phyloP scores from a whole-genome alignment of 176 grass and related monocot genomes.

The Miscanthus lutarioriparius region DNA sequence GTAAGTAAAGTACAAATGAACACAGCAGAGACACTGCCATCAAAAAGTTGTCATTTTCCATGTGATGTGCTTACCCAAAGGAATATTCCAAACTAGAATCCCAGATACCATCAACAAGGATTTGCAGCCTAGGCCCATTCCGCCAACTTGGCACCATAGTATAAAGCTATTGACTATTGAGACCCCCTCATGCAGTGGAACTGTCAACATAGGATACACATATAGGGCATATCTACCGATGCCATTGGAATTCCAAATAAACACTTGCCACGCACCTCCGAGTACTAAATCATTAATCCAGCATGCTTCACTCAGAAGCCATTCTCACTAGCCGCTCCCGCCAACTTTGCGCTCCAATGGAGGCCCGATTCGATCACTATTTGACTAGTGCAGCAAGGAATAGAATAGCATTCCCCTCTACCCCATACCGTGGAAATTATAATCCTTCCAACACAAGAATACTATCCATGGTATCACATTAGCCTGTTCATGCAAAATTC shows the following conservation, averaged over 20 bases:
- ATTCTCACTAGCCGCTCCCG: slow-evolving; percentile 27
- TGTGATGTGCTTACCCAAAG: slow-evolving; percentile 48
- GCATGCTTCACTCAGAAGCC: slow-evolving; percentile 51
- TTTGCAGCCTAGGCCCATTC: slow-evolving; percentile 42
- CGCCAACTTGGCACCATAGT: slow-evolving; percentile 39
- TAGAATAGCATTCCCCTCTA: slow-evolving; percentile 45
- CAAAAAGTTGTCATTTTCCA: slow-evolving; percentile 44
- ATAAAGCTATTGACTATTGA: slow-evolving; percentile 45
- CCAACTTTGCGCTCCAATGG: slow-evolving; percentile 40
- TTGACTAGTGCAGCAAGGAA: slow-evolving; percentile 41
- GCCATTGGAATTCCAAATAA: slow-evolving; percentile 43
- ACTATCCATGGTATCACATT: neutral
- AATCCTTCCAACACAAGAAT: slow-evolving; percentile 18
- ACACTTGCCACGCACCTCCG: neutral
- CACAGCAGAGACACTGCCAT: slow-evolving; percentile 27
- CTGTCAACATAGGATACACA: slow-evolving; percentile 34
- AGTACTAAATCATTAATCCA: slow-evolving; percentile 31
- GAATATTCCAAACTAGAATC: slow-evolving; percentile 73
- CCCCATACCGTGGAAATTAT: neutral
- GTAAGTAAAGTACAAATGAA: slow-evolving; percentile 21
- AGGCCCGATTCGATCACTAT: slow-evolving; percentile 28
- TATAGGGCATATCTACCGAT: slow-evolving; percentile 41
- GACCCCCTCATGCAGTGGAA: slow-evolving; percentile 40
- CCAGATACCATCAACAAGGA: slow-evolving; percentile 49
- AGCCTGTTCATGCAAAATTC: slow-evolving; percentile 15